Conservation (phyloP, 2,329 filamentous ascomycete species). For the Hirsutella rhossiliensis region DNA sequence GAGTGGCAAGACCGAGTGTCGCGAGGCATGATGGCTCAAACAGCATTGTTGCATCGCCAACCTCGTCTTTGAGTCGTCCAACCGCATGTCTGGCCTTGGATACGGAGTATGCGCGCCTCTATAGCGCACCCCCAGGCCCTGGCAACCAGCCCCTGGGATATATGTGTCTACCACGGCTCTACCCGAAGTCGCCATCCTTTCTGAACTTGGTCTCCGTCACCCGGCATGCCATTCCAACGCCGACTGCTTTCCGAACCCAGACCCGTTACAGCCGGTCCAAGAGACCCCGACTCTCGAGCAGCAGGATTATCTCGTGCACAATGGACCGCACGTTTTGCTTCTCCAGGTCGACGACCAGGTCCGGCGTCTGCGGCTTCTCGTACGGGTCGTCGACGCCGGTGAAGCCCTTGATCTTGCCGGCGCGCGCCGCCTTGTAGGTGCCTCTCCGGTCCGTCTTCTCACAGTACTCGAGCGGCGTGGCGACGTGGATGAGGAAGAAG, state of each 20-base stretch:
- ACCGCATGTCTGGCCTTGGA: too few species aligned
- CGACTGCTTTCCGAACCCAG: neutral
- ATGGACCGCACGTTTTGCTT: constrained; percentile 84
- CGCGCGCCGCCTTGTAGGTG: constrained; percentile 72
- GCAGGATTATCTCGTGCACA: constrained; percentile 90
- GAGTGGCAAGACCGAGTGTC: too few species aligned
- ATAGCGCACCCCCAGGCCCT: too few species aligned
- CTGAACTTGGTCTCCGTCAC: neutral
- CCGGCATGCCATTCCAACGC: too few species aligned
- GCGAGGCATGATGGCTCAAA: too few species aligned
- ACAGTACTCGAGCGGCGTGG: constrained; percentile 80
- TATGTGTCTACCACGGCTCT: too few species aligned
- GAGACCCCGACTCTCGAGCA: constrained; percentile 82
- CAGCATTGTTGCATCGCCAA: too few species aligned
- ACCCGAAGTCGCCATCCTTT: neutral
- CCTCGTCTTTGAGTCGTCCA: too few species aligned
- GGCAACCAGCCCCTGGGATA: too few species aligned
- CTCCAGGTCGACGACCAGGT: constrained; percentile 74
- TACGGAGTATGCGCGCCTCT: too few species aligned
- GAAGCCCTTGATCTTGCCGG: constrained; percentile 93
- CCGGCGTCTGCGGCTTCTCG: constrained; percentile 68
- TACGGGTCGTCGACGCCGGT: constrained; percentile 97
- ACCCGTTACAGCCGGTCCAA: constrained; percentile 54
- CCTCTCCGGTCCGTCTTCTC: constrained; percentile 94
- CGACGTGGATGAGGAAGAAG: constrained; percentile 93